Evolutionary conservation across 306 rosid species (phyloP).

Genomic region (Inga leiocalycina): DNA sequence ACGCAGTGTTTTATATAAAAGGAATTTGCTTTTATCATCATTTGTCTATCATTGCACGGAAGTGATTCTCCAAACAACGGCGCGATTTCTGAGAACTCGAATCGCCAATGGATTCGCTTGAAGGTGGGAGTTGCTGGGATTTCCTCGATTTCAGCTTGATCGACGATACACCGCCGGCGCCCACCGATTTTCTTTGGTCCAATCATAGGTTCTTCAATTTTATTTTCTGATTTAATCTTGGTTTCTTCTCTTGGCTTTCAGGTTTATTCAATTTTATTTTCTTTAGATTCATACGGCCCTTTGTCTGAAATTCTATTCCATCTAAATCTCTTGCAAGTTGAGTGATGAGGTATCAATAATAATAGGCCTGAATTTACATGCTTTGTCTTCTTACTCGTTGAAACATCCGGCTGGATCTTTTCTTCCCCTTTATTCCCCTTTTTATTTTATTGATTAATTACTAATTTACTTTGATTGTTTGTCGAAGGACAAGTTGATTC

Average conservation of each 20-base stretch:
- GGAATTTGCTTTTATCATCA: background rate
- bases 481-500: constrained; percentile 6
- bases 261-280: background rate
- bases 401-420: background rate
- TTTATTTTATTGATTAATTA: background rate
- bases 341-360: background rate
- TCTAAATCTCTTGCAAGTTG: background rate
- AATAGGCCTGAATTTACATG: background rate
- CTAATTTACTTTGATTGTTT: constrained; percentile 13
- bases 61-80: background rate
- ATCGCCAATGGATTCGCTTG: constrained; percentile 59
- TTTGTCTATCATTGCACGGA: background rate
- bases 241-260: background rate
- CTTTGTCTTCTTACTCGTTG: background rate
- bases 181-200: constrained; percentile 65
- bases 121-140: constrained; percentile 53
- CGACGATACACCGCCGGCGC: constrained; percentile 37
- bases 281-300: background rate
- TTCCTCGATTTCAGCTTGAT: constrained; percentile 60
- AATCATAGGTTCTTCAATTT: constrained; percentile 36
- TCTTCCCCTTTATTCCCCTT: background rate
- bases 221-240: background rate
- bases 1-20: background rate
- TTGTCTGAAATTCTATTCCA: constrained; percentile 11
- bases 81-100: constrained; percentile 1